Percentiles rank a stretch among this genome's conserved stretches.
phyloP scores from a whole-genome alignment of 1,139 yeast species.

The Pneumocystis canis region DNA sequence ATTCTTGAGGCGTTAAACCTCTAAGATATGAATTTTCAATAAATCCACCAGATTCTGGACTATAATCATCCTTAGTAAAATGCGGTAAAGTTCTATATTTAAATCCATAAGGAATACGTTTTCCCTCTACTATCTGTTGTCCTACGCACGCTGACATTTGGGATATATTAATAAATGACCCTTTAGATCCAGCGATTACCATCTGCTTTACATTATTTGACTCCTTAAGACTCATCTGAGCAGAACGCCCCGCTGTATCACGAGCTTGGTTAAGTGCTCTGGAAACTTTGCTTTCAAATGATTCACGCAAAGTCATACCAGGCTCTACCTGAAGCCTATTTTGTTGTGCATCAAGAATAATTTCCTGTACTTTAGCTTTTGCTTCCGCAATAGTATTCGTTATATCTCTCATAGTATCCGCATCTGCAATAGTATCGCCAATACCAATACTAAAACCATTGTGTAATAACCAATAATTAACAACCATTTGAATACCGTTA shows the following conservation, averaged over 20 bases:
- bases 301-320: constrained; percentile 98
- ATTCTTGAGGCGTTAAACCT: constrained; percentile 97
- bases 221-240: constrained; percentile 89
- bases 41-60: constrained; percentile 96
- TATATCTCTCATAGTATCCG: constrained; percentile 85
- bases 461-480: constrained; percentile 89
- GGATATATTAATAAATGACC: constrained; percentile 95
- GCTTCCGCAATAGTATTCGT: constrained; percentile 89
- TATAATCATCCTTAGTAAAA: constrained; percentile 93
- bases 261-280: constrained; percentile 94
- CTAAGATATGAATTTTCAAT: constrained; percentile 93
- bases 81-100: constrained; percentile 94
- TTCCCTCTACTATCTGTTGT: constrained; percentile 98
- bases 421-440: constrained; percentile 98
- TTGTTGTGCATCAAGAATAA: constrained; percentile 79
- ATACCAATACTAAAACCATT: constrained; percentile 97
- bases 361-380: constrained; percentile 81
- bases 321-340: constrained; percentile 86
- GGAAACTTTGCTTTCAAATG: constrained; percentile 93
- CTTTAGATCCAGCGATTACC: constrained; percentile 98
- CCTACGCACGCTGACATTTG: constrained; percentile 99
- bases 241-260: constrained; percentile 98
- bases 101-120: constrained; percentile 96
- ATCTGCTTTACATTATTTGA: constrained; percentile 93
- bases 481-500: constrained; percentile 87